Percentiles rank a stretch among this genome's conserved stretches.
phyloP scores from a whole-genome alignment of 2,329 filamentous ascomycete species.

The Aureobasidium sp. region DNA sequence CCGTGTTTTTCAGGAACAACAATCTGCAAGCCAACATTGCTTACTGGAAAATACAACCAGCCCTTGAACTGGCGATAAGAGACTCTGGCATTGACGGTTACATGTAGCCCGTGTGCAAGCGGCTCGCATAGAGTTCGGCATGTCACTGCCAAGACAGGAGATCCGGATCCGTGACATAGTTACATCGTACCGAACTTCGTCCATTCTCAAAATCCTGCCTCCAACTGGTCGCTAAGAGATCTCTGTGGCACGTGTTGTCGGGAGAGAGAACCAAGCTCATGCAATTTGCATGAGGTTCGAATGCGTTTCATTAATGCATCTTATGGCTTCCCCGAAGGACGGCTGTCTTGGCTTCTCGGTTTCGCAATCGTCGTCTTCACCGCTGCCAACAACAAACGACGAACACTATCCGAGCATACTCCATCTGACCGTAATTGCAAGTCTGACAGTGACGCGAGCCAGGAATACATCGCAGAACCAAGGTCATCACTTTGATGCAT shows the following conservation, averaged over 20 bases:
- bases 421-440: neutral
- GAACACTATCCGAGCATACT: neutral
- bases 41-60: neutral
- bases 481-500: neutral
- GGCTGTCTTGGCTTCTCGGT: neutral
- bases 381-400: neutral
- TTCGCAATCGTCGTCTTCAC: neutral
- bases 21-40: neutral
- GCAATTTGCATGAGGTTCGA: neutral
- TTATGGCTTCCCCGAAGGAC: neutral
- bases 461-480: neutral
- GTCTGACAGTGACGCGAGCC: too few relatives aligned
- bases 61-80: neutral
- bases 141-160: slow-evolving; percentile 4
- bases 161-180: neutral
- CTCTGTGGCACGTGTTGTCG: neutral
- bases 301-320: too few relatives aligned
- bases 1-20: neutral
- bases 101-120: neutral
- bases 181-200: neutral
- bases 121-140: neutral
- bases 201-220: neutral
- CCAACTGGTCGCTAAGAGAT: neutral
- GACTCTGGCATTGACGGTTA: neutral
- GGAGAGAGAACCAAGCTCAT: neutral